These are phyloP conservation scores for Sporobolomyces pararoseus DNA, from an alignment of 768 basidiomycete species.

Conservation along the genomic window DNA sequence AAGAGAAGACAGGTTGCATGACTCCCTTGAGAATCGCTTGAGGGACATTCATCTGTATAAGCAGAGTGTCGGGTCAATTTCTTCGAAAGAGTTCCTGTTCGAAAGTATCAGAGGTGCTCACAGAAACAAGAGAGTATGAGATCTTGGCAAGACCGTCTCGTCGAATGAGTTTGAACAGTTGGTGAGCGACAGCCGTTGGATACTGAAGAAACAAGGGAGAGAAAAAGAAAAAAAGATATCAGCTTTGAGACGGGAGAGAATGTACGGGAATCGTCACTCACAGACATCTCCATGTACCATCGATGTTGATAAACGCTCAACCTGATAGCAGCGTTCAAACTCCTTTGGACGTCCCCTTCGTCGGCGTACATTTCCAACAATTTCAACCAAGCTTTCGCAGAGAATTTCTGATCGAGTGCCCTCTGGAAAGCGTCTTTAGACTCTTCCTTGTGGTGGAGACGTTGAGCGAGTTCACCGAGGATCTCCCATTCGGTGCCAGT, in stretches of 20 bases:
- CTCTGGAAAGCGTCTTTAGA: constrained; percentile 94
- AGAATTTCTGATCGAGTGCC: constrained; percentile 82
- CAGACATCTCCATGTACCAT: constrained; percentile 84
- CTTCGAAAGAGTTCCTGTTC: not conserved
- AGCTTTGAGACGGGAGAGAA: not conserved
- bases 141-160: constrained; percentile 93
- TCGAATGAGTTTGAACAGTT: constrained; percentile 88
- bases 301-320: constrained; percentile 81
- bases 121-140: constrained; percentile 78
- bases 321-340: constrained; percentile 84
- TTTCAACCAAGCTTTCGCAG: constrained; percentile 87
- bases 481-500: constrained; percentile 98
- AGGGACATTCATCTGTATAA: constrained; percentile 37
- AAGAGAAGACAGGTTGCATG: constrained; percentile 40
- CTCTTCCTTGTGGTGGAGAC: constrained; percentile 96
- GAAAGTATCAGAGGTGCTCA: not conserved
- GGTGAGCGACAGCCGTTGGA: constrained; percentile 62
- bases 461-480: constrained; percentile 82
- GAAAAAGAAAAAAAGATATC: not conserved
- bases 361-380: constrained; percentile 95
- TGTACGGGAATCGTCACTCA: constrained; percentile 51
- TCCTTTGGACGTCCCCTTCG: constrained; percentile 86
- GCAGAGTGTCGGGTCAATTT: not conserved
- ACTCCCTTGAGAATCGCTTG: constrained; percentile 38
- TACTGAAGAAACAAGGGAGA: constrained; percentile 7